These are phyloP conservation scores for Colletotrichum sp. DNA, from an alignment of 2,329 filamentous ascomycete genomes.

Conservation along the genomic window DNA sequence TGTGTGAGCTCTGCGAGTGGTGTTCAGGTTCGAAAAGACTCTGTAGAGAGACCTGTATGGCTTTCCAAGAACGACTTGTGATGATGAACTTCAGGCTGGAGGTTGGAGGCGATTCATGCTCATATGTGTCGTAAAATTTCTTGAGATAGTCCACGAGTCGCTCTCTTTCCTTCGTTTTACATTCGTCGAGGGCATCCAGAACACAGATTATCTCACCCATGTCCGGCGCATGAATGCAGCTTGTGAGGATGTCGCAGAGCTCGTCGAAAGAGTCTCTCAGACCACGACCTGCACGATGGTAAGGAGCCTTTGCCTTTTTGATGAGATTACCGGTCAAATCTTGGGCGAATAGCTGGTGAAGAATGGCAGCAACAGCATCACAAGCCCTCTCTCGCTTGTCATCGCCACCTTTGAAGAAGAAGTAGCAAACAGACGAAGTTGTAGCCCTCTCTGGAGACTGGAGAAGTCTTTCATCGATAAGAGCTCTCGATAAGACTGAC, in stretches of 20 bases:
- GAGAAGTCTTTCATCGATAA: not conserved
- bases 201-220: not conserved
- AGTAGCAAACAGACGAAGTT: not conserved
- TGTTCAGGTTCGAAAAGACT: too few species aligned
- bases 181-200: not conserved
- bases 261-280: not conserved
- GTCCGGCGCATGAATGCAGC: rapidly evolving
- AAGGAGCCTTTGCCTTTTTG: not conserved
- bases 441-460: not conserved
- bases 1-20: too few species aligned
- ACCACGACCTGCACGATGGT: not conserved
- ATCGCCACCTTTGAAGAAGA: not conserved
- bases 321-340: not conserved
- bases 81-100: too few species aligned
- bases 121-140: too few species aligned
- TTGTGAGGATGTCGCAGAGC: not conserved
- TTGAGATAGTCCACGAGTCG: too few species aligned
- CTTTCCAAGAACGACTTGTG: too few species aligned
- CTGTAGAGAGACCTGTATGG: too few species aligned
- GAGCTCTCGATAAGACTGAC: not conserved
- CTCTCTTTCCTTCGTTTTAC: not conserved
- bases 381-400: not conserved
- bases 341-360: not conserved
- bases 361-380: not conserved
- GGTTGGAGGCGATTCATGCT: too few species aligned